Base-by-base conservation (phyloP, 2,329 filamentous ascomycete species). In the Venturiaceae sp. region DNA sequence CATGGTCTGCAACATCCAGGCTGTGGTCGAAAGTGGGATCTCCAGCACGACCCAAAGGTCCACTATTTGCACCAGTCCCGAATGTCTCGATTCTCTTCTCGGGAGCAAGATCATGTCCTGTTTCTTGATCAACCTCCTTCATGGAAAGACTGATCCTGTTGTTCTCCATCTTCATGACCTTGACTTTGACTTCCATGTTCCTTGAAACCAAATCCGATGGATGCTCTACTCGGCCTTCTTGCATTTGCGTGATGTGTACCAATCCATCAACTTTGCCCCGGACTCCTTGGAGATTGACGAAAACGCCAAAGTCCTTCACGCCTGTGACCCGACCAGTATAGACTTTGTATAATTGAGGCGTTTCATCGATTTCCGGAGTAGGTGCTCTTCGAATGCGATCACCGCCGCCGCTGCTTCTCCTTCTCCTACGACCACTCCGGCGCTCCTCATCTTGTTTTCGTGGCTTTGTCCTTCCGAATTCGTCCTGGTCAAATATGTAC, bases 101-200 rank as follows among this genome's bases (percentile, higher is more conserved):
- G 0, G 92, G 90, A 32, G 86, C 83, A 39, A 96, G 75, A 67
- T 99, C 94, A 67, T 84, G 82, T 5, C 94, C 94, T 3, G 88
- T 92, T 32, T 83, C 81, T 70, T 99, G 94, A 65, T 99, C 92
- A 16, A 96, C 92, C 62, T 96, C 92, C 68, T 96, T 96, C 92
- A 99, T 96, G 0, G 92, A 96, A 5, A 99, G 75, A 0, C 91
- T 92, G 66, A 97, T 86, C 30, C 89, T 82, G 57, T 79, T 83
- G 3, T 87, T 86, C 67, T 97, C 88, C 57, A 96, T 85, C 68
- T 88, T 96, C 66, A 87, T 79, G 26, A 99, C 87, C 71, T 99
- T 99, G 65, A 97, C 90, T 71, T 94, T 95, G 57, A 99, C 90
- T 1, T 83, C 76, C 69, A 97, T 92, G 5, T 88, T 89, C 61